phyloP scores from a whole-genome alignment of 1,284 basidiomycete species.

The Inonotus obliquus region DNA sequence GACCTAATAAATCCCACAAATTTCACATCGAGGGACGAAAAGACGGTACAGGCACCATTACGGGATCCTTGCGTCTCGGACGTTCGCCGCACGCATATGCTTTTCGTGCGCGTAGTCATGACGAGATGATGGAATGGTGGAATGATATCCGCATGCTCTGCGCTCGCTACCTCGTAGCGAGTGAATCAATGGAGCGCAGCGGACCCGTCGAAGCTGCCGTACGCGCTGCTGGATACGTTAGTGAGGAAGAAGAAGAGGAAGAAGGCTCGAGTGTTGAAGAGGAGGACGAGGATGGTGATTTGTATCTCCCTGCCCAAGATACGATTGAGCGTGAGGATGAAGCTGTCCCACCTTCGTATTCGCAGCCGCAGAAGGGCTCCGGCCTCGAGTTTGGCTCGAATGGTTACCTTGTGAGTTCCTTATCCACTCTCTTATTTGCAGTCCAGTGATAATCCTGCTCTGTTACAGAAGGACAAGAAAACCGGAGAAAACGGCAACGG shows the following conservation, averaged over 20 bases:
- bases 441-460: background rate
- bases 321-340: conserved; percentile 38
- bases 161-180: conserved; percentile 92
- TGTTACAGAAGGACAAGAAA: conserved; percentile 38
- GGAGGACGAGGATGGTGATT: conserved; percentile 51
- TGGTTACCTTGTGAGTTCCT: conserved; percentile 72
- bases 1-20: conserved; percentile 77
- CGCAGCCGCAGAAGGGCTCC: conserved; percentile 35
- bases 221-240: conserved; percentile 79
- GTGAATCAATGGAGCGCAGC: conserved; percentile 89
- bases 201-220: conserved; percentile 95
- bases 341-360: conserved; percentile 48
- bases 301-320: conserved; percentile 30
- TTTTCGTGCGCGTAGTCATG: conserved; percentile 86
- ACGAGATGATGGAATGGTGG: conserved; percentile 99
- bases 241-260: conserved; percentile 69
- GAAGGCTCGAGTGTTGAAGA: conserved; percentile 72
- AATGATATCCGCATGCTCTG: conserved; percentile 97
- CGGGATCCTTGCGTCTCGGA: conserved; percentile 34
- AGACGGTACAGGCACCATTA: conserved; percentile 68
- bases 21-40: conserved; percentile 96
- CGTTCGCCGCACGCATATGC: conserved; percentile 74
- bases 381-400: conserved; percentile 54
- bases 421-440: conserved; percentile 17
- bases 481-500: conserved; percentile 16